phyloP scores from a whole-genome alignment of 495 filamentous ascomycete genomes.

The Oidiodendron maius region DNA sequence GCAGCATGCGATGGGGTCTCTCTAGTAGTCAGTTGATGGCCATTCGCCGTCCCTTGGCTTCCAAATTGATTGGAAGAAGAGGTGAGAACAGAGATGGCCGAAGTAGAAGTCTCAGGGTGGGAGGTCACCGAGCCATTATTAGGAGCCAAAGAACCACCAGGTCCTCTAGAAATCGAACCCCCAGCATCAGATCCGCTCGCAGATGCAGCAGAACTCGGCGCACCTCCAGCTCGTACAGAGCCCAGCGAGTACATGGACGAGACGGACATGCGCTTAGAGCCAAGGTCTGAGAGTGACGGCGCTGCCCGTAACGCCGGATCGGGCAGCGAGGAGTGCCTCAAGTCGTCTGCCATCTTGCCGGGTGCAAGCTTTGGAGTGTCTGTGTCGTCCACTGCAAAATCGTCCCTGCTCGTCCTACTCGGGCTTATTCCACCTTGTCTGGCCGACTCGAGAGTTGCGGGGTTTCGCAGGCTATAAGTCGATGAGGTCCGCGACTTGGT shows the following conservation, averaged over 20 bases:
- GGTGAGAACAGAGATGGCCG: conserved; percentile 50
- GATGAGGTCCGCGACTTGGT: conserved; percentile 16
- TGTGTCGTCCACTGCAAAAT: conserved; percentile 30
- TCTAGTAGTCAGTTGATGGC: conserved; percentile 37
- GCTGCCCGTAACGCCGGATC: conserved; percentile 40
- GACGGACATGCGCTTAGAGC: conserved; percentile 57
- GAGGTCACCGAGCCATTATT: conserved; percentile 17
- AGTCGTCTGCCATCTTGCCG: conserved; percentile 22
- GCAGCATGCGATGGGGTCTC: conserved; percentile 30
- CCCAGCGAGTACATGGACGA: conserved; percentile 60
- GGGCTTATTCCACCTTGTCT: neutral
- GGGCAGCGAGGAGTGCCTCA: conserved; percentile 26
- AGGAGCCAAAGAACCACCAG: conserved; percentile 14
- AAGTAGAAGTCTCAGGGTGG: conserved; percentile 43
- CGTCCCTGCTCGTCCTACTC: conserved; percentile 13
- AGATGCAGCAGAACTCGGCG: conserved; percentile 31
- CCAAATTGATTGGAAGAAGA: conserved; percentile 33
- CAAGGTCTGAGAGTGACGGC: conserved; percentile 35
- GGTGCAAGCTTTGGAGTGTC: conserved; percentile 37
- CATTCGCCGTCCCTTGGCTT: conserved; percentile 22
- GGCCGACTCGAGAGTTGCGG: conserved; percentile 1
- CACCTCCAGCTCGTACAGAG: conserved; percentile 38
- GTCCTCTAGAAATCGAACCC: conserved; percentile 8
- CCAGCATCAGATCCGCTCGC: conserved; percentile 22
- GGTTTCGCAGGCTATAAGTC: conserved; percentile 8